Evolutionary conservation across 139 green algal species (phyloP).

Genomic region (Coccomyxa sp.): DNA sequence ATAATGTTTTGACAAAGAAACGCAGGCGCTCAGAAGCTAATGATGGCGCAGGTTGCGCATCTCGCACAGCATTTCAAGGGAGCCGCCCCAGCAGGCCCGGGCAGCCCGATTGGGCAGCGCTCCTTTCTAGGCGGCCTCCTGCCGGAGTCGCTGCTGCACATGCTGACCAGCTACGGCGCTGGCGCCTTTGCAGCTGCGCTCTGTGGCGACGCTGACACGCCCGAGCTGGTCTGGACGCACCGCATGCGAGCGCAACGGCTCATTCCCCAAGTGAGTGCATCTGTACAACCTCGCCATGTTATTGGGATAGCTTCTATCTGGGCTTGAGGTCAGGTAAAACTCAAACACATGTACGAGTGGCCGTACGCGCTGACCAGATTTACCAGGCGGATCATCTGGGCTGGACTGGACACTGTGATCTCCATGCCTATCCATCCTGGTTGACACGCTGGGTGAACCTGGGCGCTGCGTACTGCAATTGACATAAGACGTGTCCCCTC

Average conservation of each 20-base stretch:
- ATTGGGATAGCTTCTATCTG: too few species aligned
- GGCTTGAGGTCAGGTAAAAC: too few species aligned
- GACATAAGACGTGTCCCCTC: too few species aligned
- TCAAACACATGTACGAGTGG: too few species aligned
- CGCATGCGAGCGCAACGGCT: slow-evolving; percentile 78
- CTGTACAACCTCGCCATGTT: too few species aligned
- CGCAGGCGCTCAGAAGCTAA: not conserved
- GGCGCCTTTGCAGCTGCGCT: slow-evolving; percentile 76
- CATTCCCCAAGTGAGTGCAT: slow-evolving; percentile 57
- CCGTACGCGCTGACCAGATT: too few species aligned
- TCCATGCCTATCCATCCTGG: too few species aligned
- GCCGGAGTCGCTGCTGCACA: slow-evolving; percentile 87
- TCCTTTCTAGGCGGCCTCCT: slow-evolving; percentile 83
- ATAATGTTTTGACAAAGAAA: too few species aligned
- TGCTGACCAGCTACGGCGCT: slow-evolving; percentile 57
- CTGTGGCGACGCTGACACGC: slow-evolving; percentile 76
- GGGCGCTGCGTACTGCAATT: too few species aligned
- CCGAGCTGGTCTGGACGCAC: slow-evolving; percentile 92
- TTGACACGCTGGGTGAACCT: too few species aligned
- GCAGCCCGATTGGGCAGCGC: slow-evolving; percentile 51
- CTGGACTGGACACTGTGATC: too few species aligned
- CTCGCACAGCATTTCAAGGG: slow-evolving; percentile 36
- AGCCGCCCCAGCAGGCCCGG: not conserved
- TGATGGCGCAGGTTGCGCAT: slow-evolving; percentile 36
- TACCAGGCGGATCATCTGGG: too few species aligned